These are phyloP conservation scores for Aspergillus intermedius DNA, from an alignment of 2,329 filamentous ascomycete species.

Conservation along the genomic window DNA sequence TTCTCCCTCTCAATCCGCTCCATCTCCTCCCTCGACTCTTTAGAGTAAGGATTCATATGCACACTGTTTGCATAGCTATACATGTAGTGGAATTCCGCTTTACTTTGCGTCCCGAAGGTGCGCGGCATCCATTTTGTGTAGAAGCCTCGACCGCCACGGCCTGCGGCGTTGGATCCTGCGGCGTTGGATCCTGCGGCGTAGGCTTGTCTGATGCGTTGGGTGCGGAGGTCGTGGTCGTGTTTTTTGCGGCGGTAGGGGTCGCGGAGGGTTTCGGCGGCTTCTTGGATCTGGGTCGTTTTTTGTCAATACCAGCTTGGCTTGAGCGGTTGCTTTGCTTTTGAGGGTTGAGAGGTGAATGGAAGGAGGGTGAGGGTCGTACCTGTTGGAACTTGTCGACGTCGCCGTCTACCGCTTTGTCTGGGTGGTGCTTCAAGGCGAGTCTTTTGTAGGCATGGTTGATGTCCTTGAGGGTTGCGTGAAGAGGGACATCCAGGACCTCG, in stretches of 20 bases:
- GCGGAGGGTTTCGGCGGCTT: constrained; percentile 30
- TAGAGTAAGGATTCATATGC: constrained; percentile 23
- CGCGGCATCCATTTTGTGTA: neutral
- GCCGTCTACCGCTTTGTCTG: constrained; percentile 23
- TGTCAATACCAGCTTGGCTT: neutral
- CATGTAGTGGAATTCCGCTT: constrained; percentile 15
- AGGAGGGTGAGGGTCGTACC: constrained; percentile 9
- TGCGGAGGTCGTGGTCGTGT: constrained; percentile 17
- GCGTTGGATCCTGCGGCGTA: neutral
- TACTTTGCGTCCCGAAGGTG: neutral
- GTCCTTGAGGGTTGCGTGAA: constrained; percentile 20
- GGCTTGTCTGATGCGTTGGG: neutral
- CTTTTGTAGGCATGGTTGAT: constrained; percentile 30
- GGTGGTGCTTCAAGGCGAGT: constrained; percentile 29
- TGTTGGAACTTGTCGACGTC: constrained; percentile 15
- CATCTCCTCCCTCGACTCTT: constrained; percentile 15
- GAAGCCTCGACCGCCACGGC: too few relatives aligned
- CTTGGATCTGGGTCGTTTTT: constrained; percentile 19
- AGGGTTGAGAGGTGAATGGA: neutral
- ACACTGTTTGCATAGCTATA: constrained; percentile 24
- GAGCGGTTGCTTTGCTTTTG: neutral
- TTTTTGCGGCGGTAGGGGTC: constrained; percentile 17
- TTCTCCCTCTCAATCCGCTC: constrained; percentile 8
- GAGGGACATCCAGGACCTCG: constrained; percentile 19
- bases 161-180: too few relatives aligned